A percentile compares a stretch with the other conserved stretches of the same genome.
These are phyloP conservation scores for Pistacia atlantica DNA, from an alignment of 345 rosid species.

Conservation along the genomic window DNA sequence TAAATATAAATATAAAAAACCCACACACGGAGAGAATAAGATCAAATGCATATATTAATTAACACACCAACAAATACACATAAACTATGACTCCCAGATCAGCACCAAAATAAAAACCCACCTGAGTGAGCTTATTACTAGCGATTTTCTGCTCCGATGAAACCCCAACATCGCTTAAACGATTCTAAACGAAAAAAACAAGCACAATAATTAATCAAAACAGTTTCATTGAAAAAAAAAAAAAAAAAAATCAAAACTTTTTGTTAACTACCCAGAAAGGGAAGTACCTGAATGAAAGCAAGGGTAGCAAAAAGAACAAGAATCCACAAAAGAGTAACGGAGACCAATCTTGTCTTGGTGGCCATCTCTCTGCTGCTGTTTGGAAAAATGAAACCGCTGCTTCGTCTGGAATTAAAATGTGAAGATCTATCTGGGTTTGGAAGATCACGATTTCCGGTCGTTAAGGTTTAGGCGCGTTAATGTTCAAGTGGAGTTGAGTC, in stretches of 20 bases:
- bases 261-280: background rate
- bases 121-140: slow-evolving; percentile 35
- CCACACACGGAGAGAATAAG: background rate
- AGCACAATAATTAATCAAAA: background rate
- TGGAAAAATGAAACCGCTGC: background rate
- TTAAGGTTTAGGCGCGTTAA: background rate
- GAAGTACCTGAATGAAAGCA: slow-evolving; percentile 67
- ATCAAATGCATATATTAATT: background rate
- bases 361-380: slow-evolving; percentile 44
- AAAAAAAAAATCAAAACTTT: background rate
- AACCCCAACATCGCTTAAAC: slow-evolving; percentile 51
- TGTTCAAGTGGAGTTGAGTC: background rate
- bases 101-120: slow-evolving; percentile 9
- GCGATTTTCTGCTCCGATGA: slow-evolving; percentile 38
- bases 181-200: slow-evolving; percentile 41
- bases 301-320: slow-evolving; percentile 64
- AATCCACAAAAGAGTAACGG: slow-evolving; percentile 55
- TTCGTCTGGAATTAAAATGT: no score
- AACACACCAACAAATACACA: slow-evolving; percentile 1
- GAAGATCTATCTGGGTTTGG: background rate
- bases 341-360: slow-evolving; percentile 47
- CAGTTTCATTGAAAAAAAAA: background rate
- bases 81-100: background rate
- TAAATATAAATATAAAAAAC: background rate
- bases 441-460: background rate